A percentile compares a stretch with the other conserved stretches of the same genome.
These are phyloP conservation scores for Umbelopsis ramanniana DNA, from an alignment of 192 early-diverging fungal species.

Conservation along the genomic window DNA sequence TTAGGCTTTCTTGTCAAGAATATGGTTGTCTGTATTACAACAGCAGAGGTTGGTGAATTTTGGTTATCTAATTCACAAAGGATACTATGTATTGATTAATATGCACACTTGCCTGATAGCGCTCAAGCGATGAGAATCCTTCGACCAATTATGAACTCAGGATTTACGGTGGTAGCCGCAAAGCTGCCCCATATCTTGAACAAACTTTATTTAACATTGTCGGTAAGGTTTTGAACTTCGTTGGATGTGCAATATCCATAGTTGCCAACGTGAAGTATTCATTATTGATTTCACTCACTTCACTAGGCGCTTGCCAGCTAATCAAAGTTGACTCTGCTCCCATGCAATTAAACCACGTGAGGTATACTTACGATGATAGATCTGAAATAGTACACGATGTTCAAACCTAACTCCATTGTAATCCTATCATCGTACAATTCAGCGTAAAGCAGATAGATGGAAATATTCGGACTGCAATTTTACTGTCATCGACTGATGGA, in stretches of 20 bases:
- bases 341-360: conserved; percentile 40
- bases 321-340: conserved; percentile 34
- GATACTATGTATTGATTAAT: background rate
- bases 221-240: conserved; percentile 11
- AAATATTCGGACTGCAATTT: conserved; percentile 29
- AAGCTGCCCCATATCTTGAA: conserved; percentile 33
- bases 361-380: conserved; percentile 18
- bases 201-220: conserved; percentile 29
- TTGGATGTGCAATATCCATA: background rate
- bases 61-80: background rate
- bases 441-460: background rate
- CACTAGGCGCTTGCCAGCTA: conserved; percentile 33
- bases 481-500: conserved; percentile 38
- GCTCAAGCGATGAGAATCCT: conserved; percentile 22
- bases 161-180: conserved; percentile 31
- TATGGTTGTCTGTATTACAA: conserved; percentile 26
- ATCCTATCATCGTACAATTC: background rate
- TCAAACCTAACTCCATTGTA: too few species aligned
- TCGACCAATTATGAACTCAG: conserved; percentile 26
- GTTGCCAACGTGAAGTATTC: background rate
- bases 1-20: background rate
- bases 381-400: background rate
- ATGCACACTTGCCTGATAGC: conserved; percentile 13
- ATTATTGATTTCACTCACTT: background rate
- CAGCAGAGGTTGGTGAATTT: conserved; percentile 29